Conservation (phyloP, 2,329 filamentous ascomycete species). For the Aspergillus fumigatiaffinis region DNA sequence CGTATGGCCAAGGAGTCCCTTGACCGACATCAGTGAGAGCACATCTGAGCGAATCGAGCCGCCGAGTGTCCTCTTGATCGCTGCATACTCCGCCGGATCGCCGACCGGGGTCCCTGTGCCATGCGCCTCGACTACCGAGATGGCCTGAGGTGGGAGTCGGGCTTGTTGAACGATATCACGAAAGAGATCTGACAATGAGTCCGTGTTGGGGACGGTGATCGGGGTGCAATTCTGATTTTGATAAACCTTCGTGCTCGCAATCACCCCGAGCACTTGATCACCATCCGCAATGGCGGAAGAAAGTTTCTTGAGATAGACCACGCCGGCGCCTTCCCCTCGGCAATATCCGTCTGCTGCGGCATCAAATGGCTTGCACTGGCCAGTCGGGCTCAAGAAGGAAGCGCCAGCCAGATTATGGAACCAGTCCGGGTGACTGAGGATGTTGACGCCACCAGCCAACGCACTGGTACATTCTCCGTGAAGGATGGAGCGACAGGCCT, state of each 20-base stretch:
- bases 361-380: slow-evolving; percentile 48
- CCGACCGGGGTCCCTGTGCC: slow-evolving; percentile 30
- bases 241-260: slow-evolving; percentile 25
- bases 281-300: slow-evolving; percentile 45
- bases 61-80: slow-evolving; percentile 18
- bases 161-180: slow-evolving; percentile 18
- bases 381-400: slow-evolving; percentile 43
- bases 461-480: slow-evolving; percentile 21
- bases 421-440: slow-evolving; percentile 25
- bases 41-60: slow-evolving; percentile 5
- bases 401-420: slow-evolving; percentile 30
- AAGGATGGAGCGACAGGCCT: slow-evolving; percentile 19
- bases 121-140: slow-evolving; percentile 33
- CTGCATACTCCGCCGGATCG: slow-evolving; percentile 26
- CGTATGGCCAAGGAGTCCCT: slow-evolving; percentile 32
- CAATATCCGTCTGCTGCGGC: slow-evolving; percentile 49
- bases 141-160: slow-evolving; percentile 15
- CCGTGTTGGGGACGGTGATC: slow-evolving; percentile 15
- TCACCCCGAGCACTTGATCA: slow-evolving; percentile 42
- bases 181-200: slow-evolving; percentile 29
- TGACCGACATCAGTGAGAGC: slow-evolving; percentile 28
- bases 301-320: slow-evolving; percentile 46
- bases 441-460: slow-evolving; percentile 35
- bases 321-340: slow-evolving; percentile 45
- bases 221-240: slow-evolving; percentile 29